These are phyloP conservation scores for Fimicolochytrium jonesii DNA, from an alignment of 192 early-diverging fungal species.

Conservation along the genomic window DNA sequence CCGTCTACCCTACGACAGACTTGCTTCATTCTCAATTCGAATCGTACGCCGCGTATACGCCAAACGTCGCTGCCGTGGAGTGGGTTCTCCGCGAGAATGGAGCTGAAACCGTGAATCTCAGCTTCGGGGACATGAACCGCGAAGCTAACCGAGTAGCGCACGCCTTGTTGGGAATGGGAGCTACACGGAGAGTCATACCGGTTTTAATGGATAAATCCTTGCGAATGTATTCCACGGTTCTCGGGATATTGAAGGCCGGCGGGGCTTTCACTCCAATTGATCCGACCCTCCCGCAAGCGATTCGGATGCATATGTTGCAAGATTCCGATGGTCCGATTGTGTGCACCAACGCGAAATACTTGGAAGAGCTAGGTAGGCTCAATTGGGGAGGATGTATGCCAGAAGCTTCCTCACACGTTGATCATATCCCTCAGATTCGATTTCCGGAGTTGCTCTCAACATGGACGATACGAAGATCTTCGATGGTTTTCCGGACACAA, in stretches of 20 bases:
- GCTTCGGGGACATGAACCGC: conserved; percentile 2
- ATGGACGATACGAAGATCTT: background rate
- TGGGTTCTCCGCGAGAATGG: background rate
- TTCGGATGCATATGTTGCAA: conserved; percentile 28
- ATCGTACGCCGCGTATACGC: background rate
- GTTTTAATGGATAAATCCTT: background rate
- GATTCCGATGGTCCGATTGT: background rate
- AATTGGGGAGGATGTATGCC: background rate
- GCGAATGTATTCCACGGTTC: conserved; percentile 10
- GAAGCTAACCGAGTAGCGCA: conserved; percentile 16
- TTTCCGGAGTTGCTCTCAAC: background rate
- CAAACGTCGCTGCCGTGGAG: conserved; percentile 1
- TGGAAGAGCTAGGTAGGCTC: background rate
- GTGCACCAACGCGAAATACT: background rate
- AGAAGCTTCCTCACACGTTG: background rate
- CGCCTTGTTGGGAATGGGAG: background rate
- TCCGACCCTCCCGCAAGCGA: conserved; percentile 14
- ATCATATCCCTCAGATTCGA: background rate
- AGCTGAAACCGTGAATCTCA: background rate
- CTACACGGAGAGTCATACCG: background rate
- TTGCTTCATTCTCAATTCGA: conserved; percentile 12
- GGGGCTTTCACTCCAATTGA: conserved; percentile 32
- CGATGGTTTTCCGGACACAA: background rate
- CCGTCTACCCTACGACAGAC: background rate
- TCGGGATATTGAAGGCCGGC: conserved; percentile 34